Conservation (phyloP, 257 asterid species). For the Euphrasia confusa region DNA sequence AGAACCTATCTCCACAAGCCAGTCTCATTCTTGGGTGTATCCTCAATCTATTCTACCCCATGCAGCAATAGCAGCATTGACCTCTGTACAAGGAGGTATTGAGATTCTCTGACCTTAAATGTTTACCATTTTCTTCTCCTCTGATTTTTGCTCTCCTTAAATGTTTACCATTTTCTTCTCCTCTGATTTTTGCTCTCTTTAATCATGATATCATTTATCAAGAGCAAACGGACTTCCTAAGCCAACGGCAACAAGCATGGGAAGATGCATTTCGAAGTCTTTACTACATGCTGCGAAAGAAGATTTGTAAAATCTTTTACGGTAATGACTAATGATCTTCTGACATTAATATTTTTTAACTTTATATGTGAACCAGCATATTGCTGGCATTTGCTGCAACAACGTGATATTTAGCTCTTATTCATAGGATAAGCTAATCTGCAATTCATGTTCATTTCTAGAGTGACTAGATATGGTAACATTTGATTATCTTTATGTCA, state of each 20-base stretch:
- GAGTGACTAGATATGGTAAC: background rate
- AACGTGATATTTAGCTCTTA: slow-evolving; percentile 7
- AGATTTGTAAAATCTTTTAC: slow-evolving; percentile 65
- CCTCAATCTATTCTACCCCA: slow-evolving; percentile 82
- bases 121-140: slow-evolving; percentile 14
- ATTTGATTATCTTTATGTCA: background rate
- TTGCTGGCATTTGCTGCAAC: slow-evolving; percentile 12
- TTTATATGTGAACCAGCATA: slow-evolving; percentile 9
- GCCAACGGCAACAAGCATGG: slow-evolving; percentile 77
- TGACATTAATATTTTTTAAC: slow-evolving; percentile 2
- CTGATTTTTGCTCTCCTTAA: slow-evolving; percentile 9
- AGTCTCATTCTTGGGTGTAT: slow-evolving; percentile 75
- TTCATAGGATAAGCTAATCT: background rate
- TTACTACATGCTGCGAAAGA: slow-evolving; percentile 85
- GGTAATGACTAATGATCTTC: slow-evolving; percentile 51
- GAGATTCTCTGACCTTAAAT: slow-evolving; percentile 16
- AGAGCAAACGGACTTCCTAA: slow-evolving; percentile 72
- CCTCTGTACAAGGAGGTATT: slow-evolving; percentile 65
- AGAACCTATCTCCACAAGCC: slow-evolving; percentile 36
- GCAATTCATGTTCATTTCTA: slow-evolving; percentile 8
- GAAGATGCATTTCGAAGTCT: slow-evolving; percentile 87
- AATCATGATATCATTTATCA: slow-evolving; percentile 21
- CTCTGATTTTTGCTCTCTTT: slow-evolving; percentile 12
- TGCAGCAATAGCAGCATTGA: slow-evolving; percentile 69
- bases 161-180: slow-evolving; percentile 13